Evolutionary conservation across 805 yeast genomes (phyloP).

Genomic region (Saturnispora dispora): DNA sequence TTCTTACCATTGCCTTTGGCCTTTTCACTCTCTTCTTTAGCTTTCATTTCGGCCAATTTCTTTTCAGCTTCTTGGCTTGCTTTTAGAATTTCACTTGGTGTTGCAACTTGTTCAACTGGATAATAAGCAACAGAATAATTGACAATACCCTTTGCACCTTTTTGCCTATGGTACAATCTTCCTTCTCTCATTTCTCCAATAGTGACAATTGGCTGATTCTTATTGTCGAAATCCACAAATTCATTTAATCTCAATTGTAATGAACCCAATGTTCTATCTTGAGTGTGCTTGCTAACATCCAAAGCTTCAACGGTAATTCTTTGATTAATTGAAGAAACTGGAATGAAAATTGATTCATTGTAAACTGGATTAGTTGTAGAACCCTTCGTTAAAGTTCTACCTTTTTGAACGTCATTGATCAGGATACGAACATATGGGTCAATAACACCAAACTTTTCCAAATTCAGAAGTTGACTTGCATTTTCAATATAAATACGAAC

Average conservation of each 20-base stretch:
- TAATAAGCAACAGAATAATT: constrained; percentile 71
- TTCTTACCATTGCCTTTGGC: constrained; percentile 17
- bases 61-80: constrained; percentile 30
- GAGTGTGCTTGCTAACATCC: constrained; percentile 76
- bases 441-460: constrained; percentile 82
- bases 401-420: constrained; percentile 66
- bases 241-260: constrained; percentile 62
- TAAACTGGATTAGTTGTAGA: constrained; percentile 72
- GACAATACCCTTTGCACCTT: constrained; percentile 77
- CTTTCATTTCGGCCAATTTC: constrained; percentile 18
- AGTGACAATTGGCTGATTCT: constrained; percentile 49
- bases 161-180: constrained; percentile 54
- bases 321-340: constrained; percentile 78
- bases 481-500: constrained; percentile 61
- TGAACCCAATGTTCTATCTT: constrained; percentile 82
- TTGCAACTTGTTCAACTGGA: constrained; percentile 73
- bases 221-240: constrained; percentile 60
- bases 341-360: constrained; percentile 74
- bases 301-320: constrained; percentile 77
- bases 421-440: constrained; percentile 85
- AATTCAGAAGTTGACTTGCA: constrained; percentile 70
- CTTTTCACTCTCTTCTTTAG: constrained; percentile 23
- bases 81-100: constrained; percentile 63
- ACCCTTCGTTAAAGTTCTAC: constrained; percentile 63
- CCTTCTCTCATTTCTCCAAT: constrained; percentile 50